Conservation (phyloP, 129 eudicot species). For the Calendula officinalis region DNA sequence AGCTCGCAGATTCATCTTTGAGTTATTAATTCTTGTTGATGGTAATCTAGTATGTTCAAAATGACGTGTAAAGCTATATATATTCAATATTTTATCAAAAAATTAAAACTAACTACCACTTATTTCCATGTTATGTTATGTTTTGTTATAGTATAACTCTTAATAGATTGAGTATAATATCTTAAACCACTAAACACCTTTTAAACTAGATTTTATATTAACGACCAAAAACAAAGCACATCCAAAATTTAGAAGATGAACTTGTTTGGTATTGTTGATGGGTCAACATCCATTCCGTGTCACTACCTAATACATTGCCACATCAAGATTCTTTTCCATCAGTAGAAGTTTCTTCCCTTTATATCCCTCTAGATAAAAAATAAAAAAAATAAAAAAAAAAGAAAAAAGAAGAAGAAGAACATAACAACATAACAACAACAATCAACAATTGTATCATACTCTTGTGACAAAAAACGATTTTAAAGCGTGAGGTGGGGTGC, state of each 20-base stretch:
- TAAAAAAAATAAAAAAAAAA: too few species aligned
- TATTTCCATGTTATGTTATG: background rate
- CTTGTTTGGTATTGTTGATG: slow-evolving; percentile 74
- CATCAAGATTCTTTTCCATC: slow-evolving; percentile 69
- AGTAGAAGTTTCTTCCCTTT: slow-evolving; percentile 36
- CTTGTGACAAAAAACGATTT: background rate
- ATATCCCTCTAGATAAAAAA: slow-evolving; percentile 22
- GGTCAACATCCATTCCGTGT: slow-evolving; percentile 96
- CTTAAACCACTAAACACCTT: slow-evolving; percentile 14
- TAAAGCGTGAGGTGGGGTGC: too few species aligned
- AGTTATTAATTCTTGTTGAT: too few species aligned
- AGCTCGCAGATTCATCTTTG: too few species aligned
- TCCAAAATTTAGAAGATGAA: slow-evolving; percentile 44
- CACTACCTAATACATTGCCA: slow-evolving; percentile 70
- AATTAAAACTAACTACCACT: background rate
- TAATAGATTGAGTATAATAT: background rate
- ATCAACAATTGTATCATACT: background rate
- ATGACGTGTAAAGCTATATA: too few species aligned
- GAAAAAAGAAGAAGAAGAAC: too few species aligned
- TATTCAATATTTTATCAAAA: too few species aligned
- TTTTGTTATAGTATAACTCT: background rate
- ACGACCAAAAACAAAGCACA: slow-evolving; percentile 36
- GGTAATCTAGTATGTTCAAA: too few species aligned
- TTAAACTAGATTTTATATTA: slow-evolving; percentile 13
- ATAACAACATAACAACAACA: slow-evolving; percentile 1